These are phyloP conservation scores for Boletus huronensis DNA, from an alignment of 768 basidiomycete genomes.

Conservation along the genomic window DNA sequence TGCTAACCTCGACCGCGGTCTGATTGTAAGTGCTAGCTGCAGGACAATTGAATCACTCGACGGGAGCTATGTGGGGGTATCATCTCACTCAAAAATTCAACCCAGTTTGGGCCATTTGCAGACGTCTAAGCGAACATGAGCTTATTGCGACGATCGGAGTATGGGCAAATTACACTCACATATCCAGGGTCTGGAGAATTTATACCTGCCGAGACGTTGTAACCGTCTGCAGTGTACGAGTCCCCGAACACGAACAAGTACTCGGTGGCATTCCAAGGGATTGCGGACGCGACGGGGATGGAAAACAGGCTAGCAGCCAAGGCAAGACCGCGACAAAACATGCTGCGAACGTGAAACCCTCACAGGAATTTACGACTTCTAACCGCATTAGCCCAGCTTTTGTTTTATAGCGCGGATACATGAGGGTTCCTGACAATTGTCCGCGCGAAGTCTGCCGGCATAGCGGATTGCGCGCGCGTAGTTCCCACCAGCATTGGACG, in stretches of 20 bases:
- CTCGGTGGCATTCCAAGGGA: constrained; percentile 50
- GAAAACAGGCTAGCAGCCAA: constrained; percentile 4
- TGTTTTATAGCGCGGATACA: constrained; percentile 8
- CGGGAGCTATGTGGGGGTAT: not conserved
- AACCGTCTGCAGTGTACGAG: constrained; percentile 59
- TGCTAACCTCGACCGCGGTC: constrained; percentile 44
- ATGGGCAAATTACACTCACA: constrained; percentile 33
- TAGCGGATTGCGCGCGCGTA: not conserved
- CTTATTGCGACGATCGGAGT: not conserved
- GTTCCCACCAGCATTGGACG: not conserved
- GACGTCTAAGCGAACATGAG: constrained; percentile 40
- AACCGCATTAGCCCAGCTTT: not conserved
- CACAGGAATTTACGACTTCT: not conserved
- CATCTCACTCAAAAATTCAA: constrained; percentile 45
- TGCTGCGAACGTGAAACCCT: not conserved
- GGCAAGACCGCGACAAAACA: constrained; percentile 9
- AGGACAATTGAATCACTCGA: constrained; percentile 4
- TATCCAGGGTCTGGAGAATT: constrained; percentile 49
- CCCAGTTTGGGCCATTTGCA: constrained; percentile 65
- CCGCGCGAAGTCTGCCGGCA: not conserved
- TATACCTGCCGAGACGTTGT: constrained; percentile 55
- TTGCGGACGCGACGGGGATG: constrained; percentile 15
- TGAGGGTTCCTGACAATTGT: not conserved
- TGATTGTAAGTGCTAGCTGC: constrained; percentile 54
- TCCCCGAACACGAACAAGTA: constrained; percentile 62